Percentiles rank a stretch among this genome's conserved stretches.
Evolutionary conservation across 1,284 basidiomycete species (phyloP).

Genomic region (Naganishia albida): DNA sequence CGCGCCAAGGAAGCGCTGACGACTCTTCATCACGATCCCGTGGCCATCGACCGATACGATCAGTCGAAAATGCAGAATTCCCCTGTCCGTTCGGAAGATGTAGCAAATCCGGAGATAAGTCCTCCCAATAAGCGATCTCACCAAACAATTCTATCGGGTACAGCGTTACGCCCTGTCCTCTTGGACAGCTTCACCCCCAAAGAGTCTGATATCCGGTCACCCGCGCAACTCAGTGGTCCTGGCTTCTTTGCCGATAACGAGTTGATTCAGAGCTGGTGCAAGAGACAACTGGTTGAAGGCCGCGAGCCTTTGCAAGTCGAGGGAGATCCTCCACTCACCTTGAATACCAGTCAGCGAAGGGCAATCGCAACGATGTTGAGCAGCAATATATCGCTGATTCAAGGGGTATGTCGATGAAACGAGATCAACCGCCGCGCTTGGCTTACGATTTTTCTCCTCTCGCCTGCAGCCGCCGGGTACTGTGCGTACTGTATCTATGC

Average conservation of each 20-base stretch:
- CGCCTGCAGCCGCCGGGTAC: constrained; percentile 81
- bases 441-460: too few relatives aligned
- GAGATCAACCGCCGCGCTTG: too few relatives aligned
- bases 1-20: constrained; percentile 71
- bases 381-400: constrained; percentile 74
- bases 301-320: constrained; percentile 65
- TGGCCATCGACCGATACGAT: constrained; percentile 46
- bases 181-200: constrained; percentile 59
- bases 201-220: constrained; percentile 13
- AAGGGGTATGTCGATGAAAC: constrained; percentile 66
- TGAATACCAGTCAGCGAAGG: constrained; percentile 77
- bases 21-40: constrained; percentile 63
- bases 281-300: constrained; percentile 62
- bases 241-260: constrained; percentile 66
- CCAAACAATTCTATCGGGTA: constrained; percentile 65
- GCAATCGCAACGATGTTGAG: constrained; percentile 86
- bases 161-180: constrained; percentile 67
- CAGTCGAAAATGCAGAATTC: constrained; percentile 29
- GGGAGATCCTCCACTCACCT: constrained; percentile 72
- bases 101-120: background rate
- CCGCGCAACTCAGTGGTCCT: constrained; percentile 27
- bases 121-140: constrained; percentile 39
- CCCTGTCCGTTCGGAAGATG: constrained; percentile 39
- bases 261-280: constrained; percentile 73
- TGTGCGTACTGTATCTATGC: constrained; percentile 24